A percentile compares a stretch with the other conserved stretches of the same genome.
phyloP scores from a whole-genome alignment of 2,329 filamentous ascomycete genomes.

The Apiospora malaysiana region DNA sequence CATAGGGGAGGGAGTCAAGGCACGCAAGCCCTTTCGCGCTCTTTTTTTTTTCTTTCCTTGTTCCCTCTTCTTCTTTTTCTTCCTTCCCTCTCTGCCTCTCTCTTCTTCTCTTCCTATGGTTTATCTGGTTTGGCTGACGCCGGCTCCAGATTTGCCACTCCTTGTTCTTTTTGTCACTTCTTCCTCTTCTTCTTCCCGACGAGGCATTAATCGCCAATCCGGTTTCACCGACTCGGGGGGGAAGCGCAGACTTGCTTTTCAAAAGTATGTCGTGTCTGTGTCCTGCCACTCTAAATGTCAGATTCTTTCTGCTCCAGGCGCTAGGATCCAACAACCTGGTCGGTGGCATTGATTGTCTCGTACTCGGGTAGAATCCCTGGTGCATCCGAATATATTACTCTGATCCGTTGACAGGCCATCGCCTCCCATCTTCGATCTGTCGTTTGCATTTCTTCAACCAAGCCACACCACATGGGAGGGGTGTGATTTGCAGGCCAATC shows the following conservation, averaged over 20 bases:
- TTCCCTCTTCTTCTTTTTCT: neutral
- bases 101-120: neutral
- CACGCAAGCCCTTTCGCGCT: neutral
- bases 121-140: neutral
- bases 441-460: neutral
- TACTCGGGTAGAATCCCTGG: neutral
- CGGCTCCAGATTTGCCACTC: neutral
- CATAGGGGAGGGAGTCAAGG: neutral
- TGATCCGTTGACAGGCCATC: neutral
- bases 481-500: neutral
- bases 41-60: neutral
- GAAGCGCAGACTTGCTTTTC: neutral
- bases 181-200: neutral
- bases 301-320: neutral
- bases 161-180: neutral
- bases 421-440: neutral
- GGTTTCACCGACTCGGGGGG: slow-evolving; percentile 4
- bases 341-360: slow-evolving; percentile 12
- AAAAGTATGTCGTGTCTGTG: neutral
- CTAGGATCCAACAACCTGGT: slow-evolving; percentile 17
- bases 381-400: slow-evolving; percentile 1
- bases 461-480: neutral
- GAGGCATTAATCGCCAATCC: neutral
- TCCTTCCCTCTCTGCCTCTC: neutral
- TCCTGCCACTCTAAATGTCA: slow-evolving; percentile 2